phyloP scores from a whole-genome alignment of 192 early-diverging fungal genomes.

The Coemansia erecta region DNA sequence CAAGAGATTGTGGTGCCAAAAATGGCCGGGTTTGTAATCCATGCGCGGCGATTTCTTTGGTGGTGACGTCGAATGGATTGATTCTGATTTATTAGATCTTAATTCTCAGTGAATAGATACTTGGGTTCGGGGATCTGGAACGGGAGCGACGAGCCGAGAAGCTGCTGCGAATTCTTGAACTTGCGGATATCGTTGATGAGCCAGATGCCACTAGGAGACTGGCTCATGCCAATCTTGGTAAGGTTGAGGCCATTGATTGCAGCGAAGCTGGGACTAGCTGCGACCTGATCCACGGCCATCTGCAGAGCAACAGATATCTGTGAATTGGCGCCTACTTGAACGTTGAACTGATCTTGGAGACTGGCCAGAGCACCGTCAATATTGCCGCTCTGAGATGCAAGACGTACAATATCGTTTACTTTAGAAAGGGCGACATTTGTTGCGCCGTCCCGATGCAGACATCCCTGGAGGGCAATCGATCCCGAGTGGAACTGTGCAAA shows the following conservation, averaged over 20 bases:
- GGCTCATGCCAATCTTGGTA: conserved; percentile 7
- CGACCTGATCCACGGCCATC: conserved; percentile 2
- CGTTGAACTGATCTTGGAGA: not conserved
- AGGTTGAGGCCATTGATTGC: not conserved
- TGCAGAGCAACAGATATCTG: conserved; percentile 1
- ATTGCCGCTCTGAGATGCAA: not conserved
- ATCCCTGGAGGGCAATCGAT: conserved; percentile 1
- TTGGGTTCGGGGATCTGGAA: too few species aligned
- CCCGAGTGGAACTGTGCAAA: not conserved
- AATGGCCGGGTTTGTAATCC: too few species aligned
- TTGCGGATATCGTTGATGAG: conserved; percentile 3
- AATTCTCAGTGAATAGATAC: too few species aligned
- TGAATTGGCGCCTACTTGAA: not conserved
- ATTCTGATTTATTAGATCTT: too few species aligned
- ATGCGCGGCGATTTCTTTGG: too few species aligned
- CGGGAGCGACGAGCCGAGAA: not conserved
- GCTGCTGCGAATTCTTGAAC: conserved; percentile 4
- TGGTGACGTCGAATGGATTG: too few species aligned
- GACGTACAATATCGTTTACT: not conserved
- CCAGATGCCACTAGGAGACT: conserved; percentile 5
- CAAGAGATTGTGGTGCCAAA: too few species aligned
- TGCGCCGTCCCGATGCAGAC: not conserved
- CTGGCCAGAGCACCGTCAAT: not conserved
- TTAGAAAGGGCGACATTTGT: not conserved
- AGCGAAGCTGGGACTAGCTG: not conserved